Conservation (phyloP, 306 rosid genomes). For the Datisca glomerata region DNA sequence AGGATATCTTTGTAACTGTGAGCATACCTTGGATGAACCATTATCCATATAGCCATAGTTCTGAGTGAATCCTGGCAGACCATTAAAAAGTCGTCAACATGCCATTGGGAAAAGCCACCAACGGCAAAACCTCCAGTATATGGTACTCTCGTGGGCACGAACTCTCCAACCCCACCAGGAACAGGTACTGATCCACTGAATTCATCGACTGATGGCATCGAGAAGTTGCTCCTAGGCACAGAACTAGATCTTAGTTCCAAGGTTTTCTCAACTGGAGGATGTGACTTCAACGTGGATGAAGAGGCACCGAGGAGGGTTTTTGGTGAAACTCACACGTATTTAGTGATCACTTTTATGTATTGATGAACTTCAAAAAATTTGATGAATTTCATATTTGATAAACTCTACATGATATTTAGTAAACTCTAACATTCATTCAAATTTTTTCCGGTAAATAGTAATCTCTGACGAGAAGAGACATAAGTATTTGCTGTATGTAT, state of each 20-base stretch:
- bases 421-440: too few relatives aligned
- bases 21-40: slow-evolving; percentile 69
- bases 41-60: slow-evolving; percentile 48
- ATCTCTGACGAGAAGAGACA: slow-evolving; percentile 17
- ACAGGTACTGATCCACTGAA: slow-evolving; percentile 21
- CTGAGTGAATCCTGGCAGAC: slow-evolving; percentile 47
- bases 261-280: slow-evolving; percentile 32
- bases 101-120: slow-evolving; percentile 63
- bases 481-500: slow-evolving; percentile 21
- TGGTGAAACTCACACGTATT: slow-evolving; percentile 22
- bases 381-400: too few relatives aligned
- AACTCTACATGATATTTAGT: too few relatives aligned
- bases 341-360: too few relatives aligned
- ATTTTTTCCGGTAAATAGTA: slow-evolving; percentile 20
- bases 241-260: slow-evolving; percentile 27
- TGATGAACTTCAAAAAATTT: too few relatives aligned
- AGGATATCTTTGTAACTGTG: slow-evolving; percentile 16
- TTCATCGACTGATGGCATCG: slow-evolving; percentile 26
- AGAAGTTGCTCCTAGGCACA: slow-evolving; percentile 21
- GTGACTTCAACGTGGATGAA: slow-evolving; percentile 27
- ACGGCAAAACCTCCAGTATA: slow-evolving; percentile 48
- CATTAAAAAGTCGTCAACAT: slow-evolving; percentile 56
- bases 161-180: slow-evolving; percentile 35
- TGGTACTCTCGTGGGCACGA: slow-evolving; percentile 24
- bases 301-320: slow-evolving; percentile 26